phyloP scores from a whole-genome alignment of 2,329 filamentous ascomycete species.

The Ophiostoma populinum region DNA sequence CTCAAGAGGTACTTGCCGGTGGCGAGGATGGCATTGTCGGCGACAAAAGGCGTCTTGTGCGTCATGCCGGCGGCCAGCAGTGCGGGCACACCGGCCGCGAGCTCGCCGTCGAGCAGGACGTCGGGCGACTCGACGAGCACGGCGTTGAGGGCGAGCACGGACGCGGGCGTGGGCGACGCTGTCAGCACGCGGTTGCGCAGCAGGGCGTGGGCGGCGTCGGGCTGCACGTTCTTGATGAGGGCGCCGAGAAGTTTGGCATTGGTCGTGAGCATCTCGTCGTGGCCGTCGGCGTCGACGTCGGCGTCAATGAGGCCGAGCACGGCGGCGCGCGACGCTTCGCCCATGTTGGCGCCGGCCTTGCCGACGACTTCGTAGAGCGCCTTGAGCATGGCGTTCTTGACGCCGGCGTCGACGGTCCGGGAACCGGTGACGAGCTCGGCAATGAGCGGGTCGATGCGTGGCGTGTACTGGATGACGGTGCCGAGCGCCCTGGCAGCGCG shows the following conservation, averaged over 20 bases:
- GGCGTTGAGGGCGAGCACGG: conserved; percentile 75
- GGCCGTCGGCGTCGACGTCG: conserved; percentile 44
- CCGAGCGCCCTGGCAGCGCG: conserved; percentile 87
- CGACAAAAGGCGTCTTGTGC: conserved; percentile 53
- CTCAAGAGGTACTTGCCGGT: conserved; percentile 78
- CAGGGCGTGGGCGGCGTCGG: conserved; percentile 43
- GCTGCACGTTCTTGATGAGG: conserved; percentile 69
- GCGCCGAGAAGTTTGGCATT: conserved; percentile 82
- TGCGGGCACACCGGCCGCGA: conserved; percentile 58
- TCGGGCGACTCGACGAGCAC: conserved; percentile 67
- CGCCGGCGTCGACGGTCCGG: conserved; percentile 72
- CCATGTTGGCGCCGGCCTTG: conserved; percentile 91
- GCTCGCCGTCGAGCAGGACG: conserved; percentile 44
- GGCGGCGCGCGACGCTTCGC: conserved; percentile 69
- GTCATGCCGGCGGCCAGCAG: conserved; percentile 65
- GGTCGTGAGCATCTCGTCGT: conserved; percentile 68
- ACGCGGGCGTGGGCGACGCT: conserved; percentile 56
- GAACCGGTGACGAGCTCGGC: conserved; percentile 86
- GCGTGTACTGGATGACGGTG: conserved; percentile 87
- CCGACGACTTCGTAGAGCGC: conserved; percentile 91
- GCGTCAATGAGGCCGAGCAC: conserved; percentile 79
- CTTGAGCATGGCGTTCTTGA: conserved; percentile 91
- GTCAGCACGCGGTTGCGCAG: conserved; percentile 64
- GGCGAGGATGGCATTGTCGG: conserved; percentile 76
- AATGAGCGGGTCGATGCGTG: conserved; percentile 87